Evolutionary conservation across 768 basidiomycete species (phyloP).

Genomic region (Neoboletus subvelutipes): DNA sequence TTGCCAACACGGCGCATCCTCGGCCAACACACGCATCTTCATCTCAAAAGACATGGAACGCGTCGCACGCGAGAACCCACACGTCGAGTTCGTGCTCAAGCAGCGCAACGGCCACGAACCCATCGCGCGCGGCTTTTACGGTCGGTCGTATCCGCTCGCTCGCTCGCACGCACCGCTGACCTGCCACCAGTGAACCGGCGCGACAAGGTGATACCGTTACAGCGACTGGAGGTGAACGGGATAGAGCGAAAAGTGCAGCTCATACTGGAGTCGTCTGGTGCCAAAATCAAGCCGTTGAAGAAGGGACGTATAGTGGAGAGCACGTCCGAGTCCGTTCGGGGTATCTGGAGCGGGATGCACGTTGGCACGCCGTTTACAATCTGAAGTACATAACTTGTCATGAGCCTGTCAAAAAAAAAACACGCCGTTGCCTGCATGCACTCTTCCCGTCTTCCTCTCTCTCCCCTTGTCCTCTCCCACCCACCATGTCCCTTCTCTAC

Average conservation of each 20-base stretch:
- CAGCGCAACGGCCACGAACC: constrained; percentile 76
- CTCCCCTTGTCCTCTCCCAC: constrained; percentile 4
- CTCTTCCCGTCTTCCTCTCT: not conserved
- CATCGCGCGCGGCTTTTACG: constrained; percentile 79
- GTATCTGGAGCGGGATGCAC: constrained; percentile 89
- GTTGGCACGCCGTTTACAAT: constrained; percentile 66
- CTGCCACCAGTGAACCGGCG: constrained; percentile 69
- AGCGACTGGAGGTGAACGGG: constrained; percentile 68
- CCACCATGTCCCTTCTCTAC: not conserved
- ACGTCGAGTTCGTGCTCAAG: constrained; percentile 82
- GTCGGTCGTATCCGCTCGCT: constrained; percentile 37
- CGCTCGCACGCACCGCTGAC: constrained; percentile 11
- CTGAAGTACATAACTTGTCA: constrained; percentile 27
- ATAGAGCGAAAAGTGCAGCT: constrained; percentile 80
- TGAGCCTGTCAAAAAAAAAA: constrained; percentile 30
- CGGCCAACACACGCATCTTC: constrained; percentile 67
- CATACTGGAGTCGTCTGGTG: constrained; percentile 83
- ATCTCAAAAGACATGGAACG: constrained; percentile 59
- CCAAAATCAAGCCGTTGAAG: constrained; percentile 80
- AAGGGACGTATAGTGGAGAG: constrained; percentile 66
- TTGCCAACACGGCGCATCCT: constrained; percentile 83
- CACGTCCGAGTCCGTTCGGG: constrained; percentile 75
- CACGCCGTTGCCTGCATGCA: constrained; percentile 34
- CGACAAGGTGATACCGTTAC: constrained; percentile 85
- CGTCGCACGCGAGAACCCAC: constrained; percentile 71